These are phyloP conservation scores for Exophiala sp. DNA, from an alignment of 2,329 filamentous ascomycete genomes.

Conservation along the genomic window DNA sequence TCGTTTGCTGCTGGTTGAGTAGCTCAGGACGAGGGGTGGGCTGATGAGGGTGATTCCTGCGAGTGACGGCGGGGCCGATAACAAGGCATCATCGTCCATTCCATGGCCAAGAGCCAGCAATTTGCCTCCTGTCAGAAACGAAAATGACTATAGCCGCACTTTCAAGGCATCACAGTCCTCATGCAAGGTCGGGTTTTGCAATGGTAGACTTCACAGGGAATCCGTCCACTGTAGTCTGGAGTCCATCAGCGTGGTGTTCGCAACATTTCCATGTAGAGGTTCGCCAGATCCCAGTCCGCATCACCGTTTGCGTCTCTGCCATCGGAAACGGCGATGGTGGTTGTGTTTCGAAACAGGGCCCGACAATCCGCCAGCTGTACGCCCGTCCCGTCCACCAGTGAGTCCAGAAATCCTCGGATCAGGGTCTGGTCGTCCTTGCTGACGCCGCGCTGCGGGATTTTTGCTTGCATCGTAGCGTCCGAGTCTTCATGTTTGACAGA, in stretches of 20 bases:
- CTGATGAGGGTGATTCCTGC: too few relatives aligned
- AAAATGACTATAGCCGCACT: too few relatives aligned
- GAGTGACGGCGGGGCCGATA: too few relatives aligned
- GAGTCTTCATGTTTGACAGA: neutral
- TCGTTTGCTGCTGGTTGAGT: too few relatives aligned
- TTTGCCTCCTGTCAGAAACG: too few relatives aligned
- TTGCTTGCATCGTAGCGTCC: neutral
- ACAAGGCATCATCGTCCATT: too few relatives aligned
- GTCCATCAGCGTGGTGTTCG: slow-evolving; percentile 5
- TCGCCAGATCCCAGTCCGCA: slow-evolving; percentile 20
- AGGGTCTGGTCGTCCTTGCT: slow-evolving; percentile 20
- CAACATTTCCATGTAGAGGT: slow-evolving; percentile 24
- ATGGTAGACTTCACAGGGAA: too few relatives aligned
- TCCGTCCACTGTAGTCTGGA: too few relatives aligned
- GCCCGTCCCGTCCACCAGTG: slow-evolving; percentile 19
- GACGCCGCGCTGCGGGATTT: neutral
- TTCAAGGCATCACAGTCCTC: too few relatives aligned
- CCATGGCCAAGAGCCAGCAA: too few relatives aligned
- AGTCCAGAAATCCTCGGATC: slow-evolving; percentile 17
- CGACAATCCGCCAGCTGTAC: slow-evolving; percentile 12
- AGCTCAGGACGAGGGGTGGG: too few relatives aligned
- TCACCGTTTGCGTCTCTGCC: neutral
- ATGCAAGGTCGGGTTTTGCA: too few relatives aligned
- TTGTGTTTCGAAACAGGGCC: slow-evolving; percentile 15
- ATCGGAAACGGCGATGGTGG: neutral